Evolutionary conservation across 768 basidiomycete species (phyloP), one percentile per base, ranked within the genome.

Genomic region (Clitopilus passeckerianus): DNA sequence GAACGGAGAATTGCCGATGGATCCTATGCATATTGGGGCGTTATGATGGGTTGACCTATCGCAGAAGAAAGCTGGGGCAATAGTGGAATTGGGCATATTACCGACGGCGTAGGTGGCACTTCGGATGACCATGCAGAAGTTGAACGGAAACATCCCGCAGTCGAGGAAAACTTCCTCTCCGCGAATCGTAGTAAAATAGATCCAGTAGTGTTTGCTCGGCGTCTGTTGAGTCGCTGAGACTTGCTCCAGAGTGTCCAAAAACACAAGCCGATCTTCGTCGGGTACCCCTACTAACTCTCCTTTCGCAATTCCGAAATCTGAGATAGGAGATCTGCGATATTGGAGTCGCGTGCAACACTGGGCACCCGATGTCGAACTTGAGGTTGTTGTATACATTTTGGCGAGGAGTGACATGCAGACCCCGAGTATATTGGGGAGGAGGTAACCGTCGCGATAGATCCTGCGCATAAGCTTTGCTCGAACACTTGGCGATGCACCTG

Each of bases 191-290:
- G 65, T 77, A 71, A 82, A 80, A 61, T 79, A 83, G 7, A 81
- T 68, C 79, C 80, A 81, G 61, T 80, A 80, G 60, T 80, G 80
- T 18, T 80, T 75, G 24, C 75, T 60, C 1, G 79, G 77, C 61
- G 79, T 73, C 54, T 80, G 79, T 3, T 76, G 74, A 50, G 67
- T 66, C 22, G 59, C 52, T 30, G 74, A 68, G 0, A 59, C 64
- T 6, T 64, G 54, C 2, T 68, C 65, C 8, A 66, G 43, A 18
- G 65, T 46, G 60, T 71, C 61, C 53, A 66, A 66, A 65, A 76
- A 80, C 5, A 71, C 71, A 14, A 81, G 65, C 50, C 65, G 67
- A 63, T 80, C 75, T 53, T 75, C 68, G 5, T 50, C 34, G 23
- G 63, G 72, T 9, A 80, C 78, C 1, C 65, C 56, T 15, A 65